Base-by-base conservation (phyloP, 2,329 filamentous ascomycete genomes). In the Rachicladosporium sp. region DNA sequence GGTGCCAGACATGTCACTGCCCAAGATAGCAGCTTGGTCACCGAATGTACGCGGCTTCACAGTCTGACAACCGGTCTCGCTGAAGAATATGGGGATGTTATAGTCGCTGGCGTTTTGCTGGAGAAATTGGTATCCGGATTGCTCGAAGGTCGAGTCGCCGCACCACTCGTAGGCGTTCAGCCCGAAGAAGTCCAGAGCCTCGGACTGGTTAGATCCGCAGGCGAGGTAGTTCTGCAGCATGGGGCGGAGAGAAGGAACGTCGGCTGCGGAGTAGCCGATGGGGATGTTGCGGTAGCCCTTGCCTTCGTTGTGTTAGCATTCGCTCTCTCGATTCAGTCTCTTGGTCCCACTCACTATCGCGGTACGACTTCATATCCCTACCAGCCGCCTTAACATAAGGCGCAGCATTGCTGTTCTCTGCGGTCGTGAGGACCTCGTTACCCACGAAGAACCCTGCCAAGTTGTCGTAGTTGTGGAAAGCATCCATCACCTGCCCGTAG, bases 11-110 rank as follows among this genome's bases (percentile, higher is more conserved):
- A 93, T 93, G 3, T 84, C 62, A 1, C 69, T 50, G 33, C 82
- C 80, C 51, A 91, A 81, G 50, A 93, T 84, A 36, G 83, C 78
- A 31, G 73, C 69, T 60, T 91, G 83, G 55, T 93, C 81, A 15
- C 69, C 68, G 55, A 82, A 86, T 1, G 69, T 63, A 33, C 81
- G 72, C 1, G 79, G 77, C 2, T 64, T 63, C 1, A 69, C 68
- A 5, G 66, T 70, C 56, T 83, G 88, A 70, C 86, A 93, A 42
- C 86, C 86, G 2, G 84, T 91, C 63, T 93, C 86, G 29, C 83
- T 88, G 63, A 93, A 85, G 69, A 87, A 88, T 52, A 91, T 85
- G 12, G 84, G 86, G n/a, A 93, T 76, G 34, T 78, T 80, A 60
- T 86, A 89, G 51, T 74, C 62, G 31, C 71, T 70, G 4, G 82